Percentiles rank a stretch among this genome's conserved stretches.
phyloP scores from a whole-genome alignment of 2,329 filamentous ascomycete genomes.

The Scedosporium minutisporum region DNA sequence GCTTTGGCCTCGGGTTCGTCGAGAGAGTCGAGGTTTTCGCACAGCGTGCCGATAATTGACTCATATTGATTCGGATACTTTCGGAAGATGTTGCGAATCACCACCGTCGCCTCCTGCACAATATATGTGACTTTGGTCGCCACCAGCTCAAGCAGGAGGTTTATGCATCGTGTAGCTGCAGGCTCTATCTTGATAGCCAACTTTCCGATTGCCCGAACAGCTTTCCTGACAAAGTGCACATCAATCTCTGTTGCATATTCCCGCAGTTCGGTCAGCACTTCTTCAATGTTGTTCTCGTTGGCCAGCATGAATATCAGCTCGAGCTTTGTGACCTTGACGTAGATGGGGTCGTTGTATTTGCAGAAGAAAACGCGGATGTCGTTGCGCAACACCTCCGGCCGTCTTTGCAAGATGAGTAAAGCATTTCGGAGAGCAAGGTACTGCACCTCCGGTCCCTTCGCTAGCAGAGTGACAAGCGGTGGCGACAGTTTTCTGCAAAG shows the following conservation, averaged over 20 bases:
- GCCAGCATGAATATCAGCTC: conserved; percentile 99
- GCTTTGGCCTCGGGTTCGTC: conserved; percentile 98
- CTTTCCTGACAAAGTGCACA: conserved; percentile 96
- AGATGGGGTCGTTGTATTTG: conserved; percentile 99
- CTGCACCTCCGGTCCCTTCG: conserved; percentile 96
- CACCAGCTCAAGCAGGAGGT: conserved; percentile 82
- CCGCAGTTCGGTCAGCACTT: conserved; percentile 85
- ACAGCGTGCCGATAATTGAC: conserved; percentile 89
- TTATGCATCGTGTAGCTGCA: conserved; percentile 82
- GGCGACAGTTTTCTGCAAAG: conserved; percentile 91
- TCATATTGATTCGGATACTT: conserved; percentile 99
- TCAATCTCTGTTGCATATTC: conserved; percentile 99
- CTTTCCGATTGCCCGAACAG: conserved; percentile 93
- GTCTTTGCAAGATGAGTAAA: conserved; percentile 80
- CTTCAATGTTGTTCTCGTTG: conserved; percentile 87
- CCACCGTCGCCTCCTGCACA: conserved; percentile 95
- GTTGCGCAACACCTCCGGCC: conserved; percentile 87
- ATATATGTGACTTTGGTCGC: conserved; percentile 99
- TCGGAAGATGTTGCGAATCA: conserved; percentile 97
- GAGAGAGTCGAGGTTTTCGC: conserved; percentile 89
- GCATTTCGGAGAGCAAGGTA: conserved; percentile 92
- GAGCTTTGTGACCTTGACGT: conserved; percentile 97
- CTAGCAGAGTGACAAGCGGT: conserved; percentile 84
- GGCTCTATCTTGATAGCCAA: conserved; percentile 98
- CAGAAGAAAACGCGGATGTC: conserved; percentile 99